Conservation (phyloP, 192 early-diverging fungal species). For the Entomortierella parvispora region DNA sequence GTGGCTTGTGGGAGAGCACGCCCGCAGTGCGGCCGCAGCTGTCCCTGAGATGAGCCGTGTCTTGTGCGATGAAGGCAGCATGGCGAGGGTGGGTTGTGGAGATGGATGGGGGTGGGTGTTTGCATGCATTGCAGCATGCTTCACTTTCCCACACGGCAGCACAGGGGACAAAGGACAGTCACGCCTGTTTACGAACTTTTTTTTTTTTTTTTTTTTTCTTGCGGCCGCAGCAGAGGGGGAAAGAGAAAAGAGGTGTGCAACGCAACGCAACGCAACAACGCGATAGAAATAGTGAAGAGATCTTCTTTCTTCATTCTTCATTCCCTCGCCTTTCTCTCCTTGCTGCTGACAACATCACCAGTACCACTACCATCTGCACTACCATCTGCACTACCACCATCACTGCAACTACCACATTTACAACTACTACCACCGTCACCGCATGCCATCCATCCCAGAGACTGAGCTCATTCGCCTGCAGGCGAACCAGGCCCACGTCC, state of each 20-base stretch:
- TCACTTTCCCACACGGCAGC: neutral
- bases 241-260: neutral
- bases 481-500: constrained; percentile 72
- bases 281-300: neutral
- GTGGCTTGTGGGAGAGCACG: too few relatives aligned
- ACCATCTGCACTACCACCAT: neutral
- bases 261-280: neutral
- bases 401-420: neutral
- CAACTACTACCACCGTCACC: neutral
- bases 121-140: neutral
- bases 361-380: neutral
- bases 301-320: neutral
- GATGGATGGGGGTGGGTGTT: neutral
- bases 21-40: too few relatives aligned
- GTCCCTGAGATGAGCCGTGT: too few relatives aligned
- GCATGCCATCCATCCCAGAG: constrained; percentile 70
- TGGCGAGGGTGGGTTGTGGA: neutral
- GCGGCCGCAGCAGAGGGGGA: constrained; percentile 7
- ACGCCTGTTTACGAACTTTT: neutral
- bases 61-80: neutral
- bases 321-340: neutral
- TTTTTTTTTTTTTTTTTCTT: neutral
- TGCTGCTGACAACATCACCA: neutral
- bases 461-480: constrained; percentile 77
- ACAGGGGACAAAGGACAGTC: neutral